A percentile compares a stretch with the other conserved stretches of the same genome.
phyloP scores from a whole-genome alignment of 2,329 filamentous ascomycete genomes.

The Pyricularia pennisetigena region DNA sequence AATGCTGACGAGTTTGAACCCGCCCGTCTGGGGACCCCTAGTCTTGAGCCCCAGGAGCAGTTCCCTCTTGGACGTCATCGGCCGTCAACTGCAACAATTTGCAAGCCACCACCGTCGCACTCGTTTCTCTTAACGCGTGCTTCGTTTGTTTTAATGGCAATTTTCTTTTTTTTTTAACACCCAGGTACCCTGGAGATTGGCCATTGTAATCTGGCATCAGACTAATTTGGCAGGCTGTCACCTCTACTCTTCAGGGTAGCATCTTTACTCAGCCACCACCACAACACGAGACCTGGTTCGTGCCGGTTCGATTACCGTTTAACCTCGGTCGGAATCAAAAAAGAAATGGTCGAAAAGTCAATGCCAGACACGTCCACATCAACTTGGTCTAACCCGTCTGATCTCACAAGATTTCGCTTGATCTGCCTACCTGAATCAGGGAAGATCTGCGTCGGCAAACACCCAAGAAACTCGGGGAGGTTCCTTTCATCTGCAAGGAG shows the following conservation, averaged over 20 bases:
- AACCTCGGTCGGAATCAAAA: neutral
- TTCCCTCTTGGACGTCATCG: neutral
- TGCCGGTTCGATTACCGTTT: neutral
- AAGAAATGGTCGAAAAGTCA: neutral
- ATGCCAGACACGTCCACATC: neutral
- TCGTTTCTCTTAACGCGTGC: neutral
- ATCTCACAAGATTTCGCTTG: neutral
- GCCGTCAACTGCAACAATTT: neutral
- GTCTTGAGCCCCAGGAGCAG: neutral
- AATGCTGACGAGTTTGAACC: neutral
- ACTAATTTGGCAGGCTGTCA: neutral
- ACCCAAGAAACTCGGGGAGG: neutral
- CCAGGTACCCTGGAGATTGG: neutral
- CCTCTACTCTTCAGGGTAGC: neutral
- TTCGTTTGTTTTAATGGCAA: neutral
- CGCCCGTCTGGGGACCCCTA: neutral
- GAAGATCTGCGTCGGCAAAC: neutral
- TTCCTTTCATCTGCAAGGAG: conserved; percentile 1
- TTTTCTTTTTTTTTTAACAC: neutral
- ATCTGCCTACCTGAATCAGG: neutral
- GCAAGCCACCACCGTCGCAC: neutral
- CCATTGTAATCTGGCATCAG: neutral
- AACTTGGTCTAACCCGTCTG: neutral
- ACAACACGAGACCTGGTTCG: neutral
- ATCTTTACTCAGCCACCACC: neutral